Conservation (phyloP, 306 rosid species). For the Vicia villosa region DNA sequence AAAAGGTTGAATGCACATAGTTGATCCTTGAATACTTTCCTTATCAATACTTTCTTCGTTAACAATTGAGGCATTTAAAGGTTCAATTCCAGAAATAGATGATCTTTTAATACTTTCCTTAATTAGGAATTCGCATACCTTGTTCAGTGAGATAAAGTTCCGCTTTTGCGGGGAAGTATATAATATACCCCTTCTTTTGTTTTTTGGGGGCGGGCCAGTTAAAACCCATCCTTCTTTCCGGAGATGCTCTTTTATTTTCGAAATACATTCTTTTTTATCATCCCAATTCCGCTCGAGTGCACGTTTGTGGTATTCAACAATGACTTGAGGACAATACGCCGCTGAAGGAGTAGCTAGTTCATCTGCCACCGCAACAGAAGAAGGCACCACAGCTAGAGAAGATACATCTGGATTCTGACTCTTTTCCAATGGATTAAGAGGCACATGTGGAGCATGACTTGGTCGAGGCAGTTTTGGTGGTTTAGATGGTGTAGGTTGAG, state of each 20-base stretch:
- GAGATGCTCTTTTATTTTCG: constrained; percentile 53
- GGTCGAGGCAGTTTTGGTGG: too few relatives aligned
- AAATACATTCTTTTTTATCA: constrained; percentile 6
- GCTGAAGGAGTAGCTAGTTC: constrained; percentile 25
- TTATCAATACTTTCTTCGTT: constrained; percentile 38
- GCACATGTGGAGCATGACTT: constrained; percentile 18
- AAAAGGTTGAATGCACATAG: constrained; percentile 16
- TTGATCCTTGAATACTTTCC: constrained; percentile 31
- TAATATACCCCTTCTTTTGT: constrained; percentile 35
- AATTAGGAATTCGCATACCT: constrained; percentile 51
- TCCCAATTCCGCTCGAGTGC: background rate
- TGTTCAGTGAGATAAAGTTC: constrained; percentile 36
- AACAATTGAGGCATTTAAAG: background rate
- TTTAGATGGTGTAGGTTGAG: too few relatives aligned
- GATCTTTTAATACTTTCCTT: constrained; percentile 30
- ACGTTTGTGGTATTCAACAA: constrained; percentile 42
- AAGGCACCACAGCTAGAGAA: constrained; percentile 26
- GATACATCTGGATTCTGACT: constrained; percentile 30
- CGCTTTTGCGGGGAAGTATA: constrained; percentile 53
- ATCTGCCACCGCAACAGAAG: constrained; percentile 24
- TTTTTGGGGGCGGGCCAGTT: constrained; percentile 36
- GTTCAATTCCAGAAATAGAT: constrained; percentile 28
- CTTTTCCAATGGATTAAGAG: constrained; percentile 32
- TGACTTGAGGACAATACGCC: constrained; percentile 47
- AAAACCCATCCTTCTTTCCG: constrained; percentile 54